These are phyloP conservation scores for Erodium moschatum DNA, from an alignment of 441 rosid species.

Conservation along the genomic window DNA sequence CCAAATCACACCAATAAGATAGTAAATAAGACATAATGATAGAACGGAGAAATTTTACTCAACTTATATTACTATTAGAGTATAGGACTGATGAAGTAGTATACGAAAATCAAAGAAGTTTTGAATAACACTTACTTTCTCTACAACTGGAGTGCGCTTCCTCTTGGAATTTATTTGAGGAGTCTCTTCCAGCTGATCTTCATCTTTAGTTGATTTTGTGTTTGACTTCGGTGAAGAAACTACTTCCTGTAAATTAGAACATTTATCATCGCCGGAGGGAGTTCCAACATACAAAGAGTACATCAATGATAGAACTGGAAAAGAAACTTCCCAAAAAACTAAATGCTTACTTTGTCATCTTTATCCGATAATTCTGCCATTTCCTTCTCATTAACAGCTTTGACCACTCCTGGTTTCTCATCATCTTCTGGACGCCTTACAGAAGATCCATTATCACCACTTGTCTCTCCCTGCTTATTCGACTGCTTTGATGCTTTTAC, in stretches of 20 bases:
- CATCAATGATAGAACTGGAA: conserved; percentile 13
- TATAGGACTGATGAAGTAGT: not conserved
- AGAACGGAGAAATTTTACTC: not conserved
- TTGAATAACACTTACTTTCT: conserved; percentile 37
- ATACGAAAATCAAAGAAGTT: not conserved
- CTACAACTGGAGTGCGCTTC: conserved; percentile 43
- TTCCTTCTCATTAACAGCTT: conserved; percentile 38
- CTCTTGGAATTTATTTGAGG: conserved; percentile 52
- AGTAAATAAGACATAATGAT: conserved; percentile 6
- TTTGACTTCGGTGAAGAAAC: conserved; percentile 46
- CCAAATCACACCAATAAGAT: not conserved
- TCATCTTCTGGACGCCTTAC: conserved; percentile 41
- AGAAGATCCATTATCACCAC: conserved; percentile 35
- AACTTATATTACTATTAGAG: not conserved
- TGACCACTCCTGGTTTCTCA: conserved; percentile 45
- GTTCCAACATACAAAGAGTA: conserved; percentile 15
- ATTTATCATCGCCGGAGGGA: not conserved
- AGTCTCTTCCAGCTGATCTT: conserved; percentile 42
- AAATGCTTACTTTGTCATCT: conserved; percentile 47
- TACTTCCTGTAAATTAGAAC: conserved; percentile 37
- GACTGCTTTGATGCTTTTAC: conserved; percentile 37
- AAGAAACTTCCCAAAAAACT: not conserved
- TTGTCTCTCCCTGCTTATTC: conserved; percentile 18
- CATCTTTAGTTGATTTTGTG: conserved; percentile 41
- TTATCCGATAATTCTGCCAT: conserved; percentile 31